These are phyloP conservation scores for Plasmopara halstedii DNA, from an alignment of 352 stramenopile genomes.

Conservation along the genomic window DNA sequence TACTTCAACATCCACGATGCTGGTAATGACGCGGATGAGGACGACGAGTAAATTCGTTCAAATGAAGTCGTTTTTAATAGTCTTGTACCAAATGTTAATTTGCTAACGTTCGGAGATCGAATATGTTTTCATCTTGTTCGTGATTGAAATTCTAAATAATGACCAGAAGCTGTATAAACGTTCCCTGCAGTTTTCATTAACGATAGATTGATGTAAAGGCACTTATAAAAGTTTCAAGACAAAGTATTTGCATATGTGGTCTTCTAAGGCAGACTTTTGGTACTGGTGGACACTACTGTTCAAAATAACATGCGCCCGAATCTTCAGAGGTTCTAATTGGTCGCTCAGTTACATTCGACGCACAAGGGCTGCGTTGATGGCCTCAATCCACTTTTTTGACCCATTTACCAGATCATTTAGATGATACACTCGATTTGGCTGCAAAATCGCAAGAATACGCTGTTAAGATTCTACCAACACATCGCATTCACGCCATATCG, in stretches of 20 bases:
- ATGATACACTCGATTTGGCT: slow-evolving; percentile 85
- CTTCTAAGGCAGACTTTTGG: slow-evolving; percentile 9
- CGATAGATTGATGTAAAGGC: too few species aligned
- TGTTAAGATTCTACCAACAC: too few species aligned
- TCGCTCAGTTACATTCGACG: slow-evolving; percentile 39
- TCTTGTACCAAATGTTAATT: slow-evolving; percentile 23
- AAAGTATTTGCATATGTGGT: slow-evolving; percentile 17
- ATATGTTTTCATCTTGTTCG: background rate
- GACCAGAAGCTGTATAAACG: too few species aligned
- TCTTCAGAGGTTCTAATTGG: slow-evolving; percentile 7
- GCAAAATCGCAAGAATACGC: too few species aligned
- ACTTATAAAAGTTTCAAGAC: background rate
- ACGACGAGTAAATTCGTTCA: slow-evolving; percentile 73
- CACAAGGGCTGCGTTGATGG: slow-evolving; percentile 79
- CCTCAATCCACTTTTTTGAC: slow-evolving; percentile 86
- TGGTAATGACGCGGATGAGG: slow-evolving; percentile 85
- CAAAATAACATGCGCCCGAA: slow-evolving; percentile 25
- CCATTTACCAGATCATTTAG: slow-evolving; percentile 84
- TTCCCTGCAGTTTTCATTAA: too few species aligned
- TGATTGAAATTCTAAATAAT: too few species aligned
- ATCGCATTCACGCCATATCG: background rate
- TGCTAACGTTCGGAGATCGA: slow-evolving; percentile 24
- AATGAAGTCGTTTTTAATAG: too few species aligned
- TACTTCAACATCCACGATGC: slow-evolving; percentile 98
- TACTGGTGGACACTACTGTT: slow-evolving; percentile 15